These are phyloP conservation scores for Suillus hirtellus DNA, from an alignment of 768 basidiomycete species.

Conservation along the genomic window DNA sequence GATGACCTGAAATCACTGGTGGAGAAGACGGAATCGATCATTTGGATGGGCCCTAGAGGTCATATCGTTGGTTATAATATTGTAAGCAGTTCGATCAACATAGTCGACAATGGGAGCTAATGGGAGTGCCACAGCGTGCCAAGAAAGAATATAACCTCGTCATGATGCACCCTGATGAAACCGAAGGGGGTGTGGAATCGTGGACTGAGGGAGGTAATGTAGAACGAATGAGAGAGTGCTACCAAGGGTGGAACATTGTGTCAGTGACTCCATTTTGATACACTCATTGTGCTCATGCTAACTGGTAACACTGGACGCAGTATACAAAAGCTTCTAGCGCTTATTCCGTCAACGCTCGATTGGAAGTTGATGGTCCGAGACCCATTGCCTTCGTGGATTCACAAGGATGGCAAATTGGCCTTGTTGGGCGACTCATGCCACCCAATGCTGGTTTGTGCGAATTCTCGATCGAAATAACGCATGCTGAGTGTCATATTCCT, in stretches of 20 bases:
- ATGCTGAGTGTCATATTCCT: background rate
- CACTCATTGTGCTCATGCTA: background rate
- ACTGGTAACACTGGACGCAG: slow-evolving; percentile 24
- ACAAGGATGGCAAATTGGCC: slow-evolving; percentile 41
- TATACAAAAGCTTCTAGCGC: slow-evolving; percentile 44
- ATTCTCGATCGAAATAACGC: background rate
- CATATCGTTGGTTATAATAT: slow-evolving; percentile 50
- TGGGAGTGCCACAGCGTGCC: slow-evolving; percentile 25
- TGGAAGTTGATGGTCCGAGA: slow-evolving; percentile 51
- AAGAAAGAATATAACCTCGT: slow-evolving; percentile 49
- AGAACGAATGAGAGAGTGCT: slow-evolving; percentile 48
- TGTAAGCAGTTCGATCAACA: slow-evolving; percentile 28
- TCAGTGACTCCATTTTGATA: slow-evolving; percentile 21
- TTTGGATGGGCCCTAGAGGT: slow-evolving; percentile 59
- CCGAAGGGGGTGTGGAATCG: slow-evolving; percentile 35
- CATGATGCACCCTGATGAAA: slow-evolving; percentile 42
- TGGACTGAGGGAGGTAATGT: slow-evolving; percentile 45
- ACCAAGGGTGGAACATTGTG: slow-evolving; percentile 50
- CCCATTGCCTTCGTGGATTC: slow-evolving; percentile 51
- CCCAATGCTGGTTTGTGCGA: slow-evolving; percentile 46
- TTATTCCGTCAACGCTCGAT: slow-evolving; percentile 47
- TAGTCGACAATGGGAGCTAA: background rate
- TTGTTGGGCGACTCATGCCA: slow-evolving; percentile 59
- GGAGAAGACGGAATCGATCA: slow-evolving; percentile 51
- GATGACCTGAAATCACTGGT: slow-evolving; percentile 53